Evolutionary conservation across 306 rosid species (phyloP), one percentile per base, ranked within the genome.

Genomic region (Trifolium pratense): DNA sequence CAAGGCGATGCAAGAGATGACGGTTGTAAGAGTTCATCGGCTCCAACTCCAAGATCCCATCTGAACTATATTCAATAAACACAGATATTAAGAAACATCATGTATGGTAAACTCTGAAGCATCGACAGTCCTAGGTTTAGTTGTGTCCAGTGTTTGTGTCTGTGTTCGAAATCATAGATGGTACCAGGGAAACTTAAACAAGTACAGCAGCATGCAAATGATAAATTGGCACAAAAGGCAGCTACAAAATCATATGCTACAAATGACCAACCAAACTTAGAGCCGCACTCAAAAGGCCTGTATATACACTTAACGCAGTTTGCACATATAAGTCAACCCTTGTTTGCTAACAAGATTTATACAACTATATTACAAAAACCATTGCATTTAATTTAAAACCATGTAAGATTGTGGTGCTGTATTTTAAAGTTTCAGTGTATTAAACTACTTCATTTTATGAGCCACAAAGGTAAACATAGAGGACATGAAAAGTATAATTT

Each of bases 1-100:
- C 97, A 83, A 94, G 97, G 58, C 96, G 97, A 66, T 94, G 99
- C 86, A 94, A 86, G 67, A 94, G 97, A 84, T 89, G 97, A 77
- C 99, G 99, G 48, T 83, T 87, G 83, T 94, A 94, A 37, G 99
- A 82, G 79, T 87, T 88, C 97, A 88, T 94, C 51, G 99, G n/a
- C n/a, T n/a, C n/a, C n/a, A n/a, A n/a, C n/a, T n/a, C n/a, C n/a
- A n/a, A n/a, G n/a, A n/a, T n/a, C n/a, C n/a, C n/a, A n/a, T n/a
- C n/a, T n/a, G n/a, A n/a, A n/a, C n/a, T n/a, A n/a, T n/a, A n/a
- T n/a, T n/a, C n/a, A n/a, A n/a, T n/a, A n/a, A 81, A 72, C 81
- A 68, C 36, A 75, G 25, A 72, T 42, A 60, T 77, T 55, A 71
- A 49, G 78, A 67, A 52, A 45, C 43, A 68, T 21, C 31, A 31